Evolutionary conservation across 73 alveolate species (phyloP), one percentile per base, ranked within the genome.

Genomic region (Paramecium bursaria): DNA sequence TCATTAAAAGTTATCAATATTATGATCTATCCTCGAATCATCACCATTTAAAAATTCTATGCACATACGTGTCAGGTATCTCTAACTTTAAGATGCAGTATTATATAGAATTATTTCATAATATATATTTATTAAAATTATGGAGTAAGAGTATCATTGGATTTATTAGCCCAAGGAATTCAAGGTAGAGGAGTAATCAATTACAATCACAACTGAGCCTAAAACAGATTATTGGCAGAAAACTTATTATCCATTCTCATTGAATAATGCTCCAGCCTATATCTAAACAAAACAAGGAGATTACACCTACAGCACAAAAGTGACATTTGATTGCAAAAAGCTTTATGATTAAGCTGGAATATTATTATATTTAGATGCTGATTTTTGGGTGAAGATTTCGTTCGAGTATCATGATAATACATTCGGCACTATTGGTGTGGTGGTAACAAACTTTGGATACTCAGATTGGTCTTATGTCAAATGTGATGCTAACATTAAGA

Each of bases 301-400:
- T 29, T 57, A 29, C 39, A 25, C 39, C 17, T 57, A 29, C 26
- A 57, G 51, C 9, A 17, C 29, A 15, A 57, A 57, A 29, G 76
- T 29, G 26, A 23, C 26, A 10, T 57, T 10, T n/a, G n/a, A 5
- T n/a, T 26, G 51, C 5, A 57, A 57, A 57, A 15, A 25, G 2
- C 39, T 57, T 29, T 57, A 57, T 57, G 76, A 57, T 57, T 31
- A 57, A 29, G 76, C 76, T 11, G 76, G 76, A 57, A 57, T 57
- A 17, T 17, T 57, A 11, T 7, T 57, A 3, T 29, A 25, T 57
- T 33, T 29, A 57, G 76, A 57, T 3, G 17, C 29, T 25, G 76
- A 57, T 29, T 29, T 29, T 29, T 57, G 76, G 76, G 17, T 57
- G 7, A 57, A 57, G 15, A 50, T 50, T 29, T 57, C 76, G 1